Percentiles rank a stretch among this genome's conserved stretches.
Evolutionary conservation across 441 rosid genomes (phyloP).

Genomic region (Adansonia madagascariensis): DNA sequence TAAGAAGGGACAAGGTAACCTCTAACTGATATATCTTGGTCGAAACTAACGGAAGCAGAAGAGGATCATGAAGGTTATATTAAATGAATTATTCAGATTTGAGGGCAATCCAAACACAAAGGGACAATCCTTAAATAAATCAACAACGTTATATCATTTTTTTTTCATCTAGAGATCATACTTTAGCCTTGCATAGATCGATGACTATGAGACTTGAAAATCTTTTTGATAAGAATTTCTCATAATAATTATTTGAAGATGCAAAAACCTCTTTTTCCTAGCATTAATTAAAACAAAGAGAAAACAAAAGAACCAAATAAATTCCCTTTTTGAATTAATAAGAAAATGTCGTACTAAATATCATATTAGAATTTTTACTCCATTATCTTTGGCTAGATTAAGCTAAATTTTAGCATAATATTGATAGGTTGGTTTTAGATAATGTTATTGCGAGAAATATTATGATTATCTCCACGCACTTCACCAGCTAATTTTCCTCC

Average conservation of each 20-base stretch:
- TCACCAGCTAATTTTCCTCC: background rate
- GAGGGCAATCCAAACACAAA: constrained; percentile 34
- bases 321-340: background rate
- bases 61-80: background rate
- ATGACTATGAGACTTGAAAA: background rate
- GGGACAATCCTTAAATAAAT: constrained; percentile 24
- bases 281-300: background rate
- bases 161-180: background rate
- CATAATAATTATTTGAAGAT: background rate
- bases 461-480: background rate
- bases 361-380: background rate
- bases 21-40: constrained; percentile 14
- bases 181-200: background rate
- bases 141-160: background rate
- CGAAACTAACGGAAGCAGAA: constrained; percentile 28
- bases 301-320: background rate
- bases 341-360: background rate
- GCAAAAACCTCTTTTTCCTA: background rate
- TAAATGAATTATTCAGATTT: constrained; percentile 20
- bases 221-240: constrained; percentile 4
- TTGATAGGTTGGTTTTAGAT: background rate
- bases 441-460: background rate
- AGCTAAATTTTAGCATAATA: background rate
- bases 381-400: background rate
- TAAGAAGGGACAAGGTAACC: constrained; percentile 26